These are phyloP conservation scores for Xylariales sp. DNA, from an alignment of 2,329 filamentous ascomycete species.

Conservation along the genomic window DNA sequence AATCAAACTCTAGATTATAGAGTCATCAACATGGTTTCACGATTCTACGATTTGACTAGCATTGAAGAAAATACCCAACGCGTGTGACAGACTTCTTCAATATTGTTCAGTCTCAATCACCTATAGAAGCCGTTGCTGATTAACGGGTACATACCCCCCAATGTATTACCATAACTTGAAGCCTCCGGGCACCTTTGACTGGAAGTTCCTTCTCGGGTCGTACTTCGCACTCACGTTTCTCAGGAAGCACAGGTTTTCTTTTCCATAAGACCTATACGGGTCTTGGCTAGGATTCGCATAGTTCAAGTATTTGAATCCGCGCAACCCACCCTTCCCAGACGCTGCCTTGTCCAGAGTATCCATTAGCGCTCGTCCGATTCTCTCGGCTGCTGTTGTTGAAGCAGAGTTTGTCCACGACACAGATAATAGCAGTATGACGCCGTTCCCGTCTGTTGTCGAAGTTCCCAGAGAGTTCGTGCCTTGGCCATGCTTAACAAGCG, in stretches of 20 bases:
- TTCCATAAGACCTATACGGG: slow-evolving; percentile 15
- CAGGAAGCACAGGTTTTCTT: slow-evolving; percentile 11
- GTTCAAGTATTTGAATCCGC: slow-evolving; percentile 14
- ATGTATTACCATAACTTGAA: no score
- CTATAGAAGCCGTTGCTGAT: no score
- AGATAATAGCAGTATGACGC: slow-evolving; percentile 7
- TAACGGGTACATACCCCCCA: no score
- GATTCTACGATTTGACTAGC: no score
- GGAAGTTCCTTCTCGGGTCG: slow-evolving; percentile 23
- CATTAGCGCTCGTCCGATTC: not conserved
- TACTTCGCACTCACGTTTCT: slow-evolving; percentile 17
- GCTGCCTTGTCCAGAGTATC: not conserved
- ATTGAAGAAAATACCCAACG: no score
- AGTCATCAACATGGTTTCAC: no score
- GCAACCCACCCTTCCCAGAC: not conserved
- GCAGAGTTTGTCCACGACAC: slow-evolving; percentile 7
- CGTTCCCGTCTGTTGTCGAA: slow-evolving; percentile 9
- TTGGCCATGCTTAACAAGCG: slow-evolving; percentile 4
- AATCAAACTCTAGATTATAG: no score
- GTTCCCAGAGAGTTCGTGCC: slow-evolving; percentile 7
- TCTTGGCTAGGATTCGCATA: slow-evolving; percentile 16
- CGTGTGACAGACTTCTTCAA: no score
- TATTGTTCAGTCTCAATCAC: no score
- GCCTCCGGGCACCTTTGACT: slow-evolving; percentile 17
- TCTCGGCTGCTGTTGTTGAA: not conserved